Evolutionary conservation across 2,329 filamentous ascomycete species (phyloP), one percentile per base, ranked within the genome.

Genomic region (Fusarium nurragi): DNA sequence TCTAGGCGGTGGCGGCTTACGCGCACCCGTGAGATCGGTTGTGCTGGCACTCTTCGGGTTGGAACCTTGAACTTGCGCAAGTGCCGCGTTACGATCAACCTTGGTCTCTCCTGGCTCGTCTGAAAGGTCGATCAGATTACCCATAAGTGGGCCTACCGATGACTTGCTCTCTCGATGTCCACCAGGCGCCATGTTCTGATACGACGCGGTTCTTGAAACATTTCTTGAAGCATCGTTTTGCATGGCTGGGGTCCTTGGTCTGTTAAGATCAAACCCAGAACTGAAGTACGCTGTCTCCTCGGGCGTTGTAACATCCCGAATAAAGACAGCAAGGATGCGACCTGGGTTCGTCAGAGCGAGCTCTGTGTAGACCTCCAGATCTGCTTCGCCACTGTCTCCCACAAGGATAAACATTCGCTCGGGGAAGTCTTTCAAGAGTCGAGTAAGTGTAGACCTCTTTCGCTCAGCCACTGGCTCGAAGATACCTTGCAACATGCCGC

Each of bases 391-490:
- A 70, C 94, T 97, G 75, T 99, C 95, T 10, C 95, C 95, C 11
- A 98, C 91, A 3, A 99, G 84, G 4, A 99, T 86, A 72, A 99
- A 99, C 70, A 88, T 92, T 40, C 95, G 84, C 46, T 93, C 85
- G 0, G 95, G 95, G 69, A 99, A 99, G 75, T 99, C 96, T 51
- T 85, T 83, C 72, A 98, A 83, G 23, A 99, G 90, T 69, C 89
- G 89, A 64, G 96, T 93, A 3, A 99, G 81, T 0, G 93, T 94
- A 1, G 90, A 88, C 76, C 93, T 94, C 80, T 99, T 99, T 56
- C 94, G 84, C 77, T 99, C 96, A 0, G 94, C 93, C 0, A 97
- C 95, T 11, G 95, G 95, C 77, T 99, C 95, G 70, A 99, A 98
- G 37, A 99, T 97, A 0, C 96, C 95, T 77, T 98, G 94, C 14